Evolutionary conservation across 2,329 filamentous ascomycete species (phyloP), one percentile per base, ranked within the genome.

Genomic region (Aspergillus japonicus): DNA sequence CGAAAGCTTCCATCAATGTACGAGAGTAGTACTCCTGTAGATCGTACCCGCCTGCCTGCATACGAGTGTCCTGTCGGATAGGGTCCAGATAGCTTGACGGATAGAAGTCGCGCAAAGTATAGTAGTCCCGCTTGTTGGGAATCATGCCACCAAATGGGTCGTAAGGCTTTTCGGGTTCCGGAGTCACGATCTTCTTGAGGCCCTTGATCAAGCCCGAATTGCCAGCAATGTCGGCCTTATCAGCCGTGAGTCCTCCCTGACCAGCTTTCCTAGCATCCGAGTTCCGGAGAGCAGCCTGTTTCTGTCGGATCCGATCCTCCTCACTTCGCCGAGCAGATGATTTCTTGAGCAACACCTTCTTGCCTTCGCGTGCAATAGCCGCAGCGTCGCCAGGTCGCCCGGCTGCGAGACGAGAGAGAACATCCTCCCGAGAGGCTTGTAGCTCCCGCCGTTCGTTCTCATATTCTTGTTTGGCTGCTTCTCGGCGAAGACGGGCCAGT

Each of bases 1-100:
- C 87, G 77, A 97, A 98, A 0, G 94, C 92, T 72, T 97, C 93
- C 62, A 91, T 90, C 72, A 99, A 79, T 24, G 91, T 88, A 24
- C 93, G 83, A 7, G 87, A 82, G 69, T 92, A 91, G 71, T 95
- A 98, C 72, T 96, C 92, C 35, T 85, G 81, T 48, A 94, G 80
- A 68, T 89, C 88, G 76, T 96, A 98, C 0, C 95, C 96, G 33
- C 92, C 93, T 16, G 90, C 91, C 54, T 84, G 79, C 70, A 89
- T 87, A 49, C 84, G 81, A 2, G 83, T 77, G 71, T 93, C 88
- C 47, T 85, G 84, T 58, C 87, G 85, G 33, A 87, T 84, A 24
- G 81, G 80, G 49, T 89, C 87, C 56, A 96, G 80, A 82, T 88
- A 92, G 50, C 89, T 85, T 71, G 90, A 92, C 47, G 87, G 85